phyloP scores from a whole-genome alignment of 768 basidiomycete genomes.

The Cyclocybe cylindracea region DNA sequence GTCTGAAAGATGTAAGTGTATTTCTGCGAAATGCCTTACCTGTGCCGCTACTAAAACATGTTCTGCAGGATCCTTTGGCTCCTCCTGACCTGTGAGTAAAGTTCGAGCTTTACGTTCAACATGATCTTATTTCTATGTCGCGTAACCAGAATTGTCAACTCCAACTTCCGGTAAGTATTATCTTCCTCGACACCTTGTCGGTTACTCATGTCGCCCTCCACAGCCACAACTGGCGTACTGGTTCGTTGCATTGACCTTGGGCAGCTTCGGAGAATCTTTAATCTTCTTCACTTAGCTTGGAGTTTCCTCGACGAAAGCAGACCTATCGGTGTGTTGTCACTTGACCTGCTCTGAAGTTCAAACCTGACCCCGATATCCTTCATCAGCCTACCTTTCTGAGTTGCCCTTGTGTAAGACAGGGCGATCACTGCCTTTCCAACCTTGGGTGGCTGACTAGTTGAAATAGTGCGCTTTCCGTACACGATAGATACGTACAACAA shows the following conservation, averaged over 20 bases:
- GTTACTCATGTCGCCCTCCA: not conserved
- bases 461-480: constrained; percentile 58
- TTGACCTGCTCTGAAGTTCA: not conserved
- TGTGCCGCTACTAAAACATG: not conserved
- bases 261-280: not conserved
- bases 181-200: not conserved
- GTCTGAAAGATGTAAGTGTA: constrained; percentile 44
- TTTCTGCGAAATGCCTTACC: not conserved
- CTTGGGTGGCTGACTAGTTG: not conserved
- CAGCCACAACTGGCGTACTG: constrained; percentile 51
- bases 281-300: constrained; percentile 32
- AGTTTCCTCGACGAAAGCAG: constrained; percentile 39
- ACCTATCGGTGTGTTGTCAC: constrained; percentile 37
- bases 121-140: not conserved
- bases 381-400: constrained; percentile 43
- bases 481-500: constrained; percentile 65
- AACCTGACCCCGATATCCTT: not conserved
- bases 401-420: constrained; percentile 26
- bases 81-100: constrained; percentile 44
- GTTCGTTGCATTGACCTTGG: constrained; percentile 20
- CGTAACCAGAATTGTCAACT: constrained; percentile 36
- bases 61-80: constrained; percentile 38
- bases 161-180: constrained; percentile 41
- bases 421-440: not conserved
- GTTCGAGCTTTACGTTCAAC: not conserved